A percentile compares a stretch with the other conserved stretches of the same genome.
Conservation (phyloP, 2,329 filamentous ascomycete species). For the Rhexocercosporidium sp. region DNA sequence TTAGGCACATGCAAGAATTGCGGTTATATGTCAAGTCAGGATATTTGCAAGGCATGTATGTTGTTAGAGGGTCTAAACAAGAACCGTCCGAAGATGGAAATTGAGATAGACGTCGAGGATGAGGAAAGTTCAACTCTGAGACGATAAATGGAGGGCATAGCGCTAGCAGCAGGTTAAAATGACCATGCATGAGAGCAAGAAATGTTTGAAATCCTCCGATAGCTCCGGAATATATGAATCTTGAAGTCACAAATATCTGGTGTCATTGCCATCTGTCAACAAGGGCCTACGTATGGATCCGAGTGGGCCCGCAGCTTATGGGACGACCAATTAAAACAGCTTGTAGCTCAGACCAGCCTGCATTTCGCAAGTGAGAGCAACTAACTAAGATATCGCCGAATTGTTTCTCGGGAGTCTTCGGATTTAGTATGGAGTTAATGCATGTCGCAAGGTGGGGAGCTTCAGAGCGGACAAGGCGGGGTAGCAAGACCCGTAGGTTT, state of each 20-base stretch:
- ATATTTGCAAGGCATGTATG: conserved; percentile 90
- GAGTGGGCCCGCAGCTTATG: not conserved
- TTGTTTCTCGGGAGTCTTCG: not conserved
- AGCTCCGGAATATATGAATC: not conserved
- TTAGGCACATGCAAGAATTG: conserved; percentile 86
- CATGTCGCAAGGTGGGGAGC: not conserved
- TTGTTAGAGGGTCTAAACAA: conserved; percentile 92
- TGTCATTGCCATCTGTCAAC: not conserved
- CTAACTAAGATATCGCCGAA: not conserved
- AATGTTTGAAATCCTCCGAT: not conserved
- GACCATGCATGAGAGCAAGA: not conserved
- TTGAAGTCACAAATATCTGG: not conserved
- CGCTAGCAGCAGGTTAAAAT: conserved; percentile 44
- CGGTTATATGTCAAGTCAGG: conserved; percentile 94
- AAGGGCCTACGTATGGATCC: not conserved
- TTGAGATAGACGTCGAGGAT: conserved; percentile 47
- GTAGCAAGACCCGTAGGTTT: not conserved
- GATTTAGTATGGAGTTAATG: conserved; percentile 4
- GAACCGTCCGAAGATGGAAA: conserved; percentile 66
- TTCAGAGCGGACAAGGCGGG: not conserved
- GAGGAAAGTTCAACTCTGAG: conserved; percentile 56
- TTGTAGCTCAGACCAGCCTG: not conserved
- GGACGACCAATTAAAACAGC: not conserved
- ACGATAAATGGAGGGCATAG: conserved; percentile 54
- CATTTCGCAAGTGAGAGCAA: not conserved